Base-by-base conservation (phyloP, 2,329 filamentous ascomycete genomes). In the Colletotrichum ledebouriae region DNA sequence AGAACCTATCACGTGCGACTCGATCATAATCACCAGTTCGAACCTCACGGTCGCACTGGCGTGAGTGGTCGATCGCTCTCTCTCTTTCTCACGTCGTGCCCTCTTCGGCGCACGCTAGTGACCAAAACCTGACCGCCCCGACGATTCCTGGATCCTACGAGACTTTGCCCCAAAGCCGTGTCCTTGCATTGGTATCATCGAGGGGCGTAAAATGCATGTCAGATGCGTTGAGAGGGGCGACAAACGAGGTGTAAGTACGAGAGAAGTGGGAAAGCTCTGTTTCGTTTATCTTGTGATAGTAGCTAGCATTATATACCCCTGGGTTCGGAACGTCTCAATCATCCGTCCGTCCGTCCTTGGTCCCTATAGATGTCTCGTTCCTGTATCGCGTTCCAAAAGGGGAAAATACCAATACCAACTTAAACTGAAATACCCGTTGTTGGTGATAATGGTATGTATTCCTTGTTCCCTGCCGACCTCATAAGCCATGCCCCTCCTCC, bases 291-390 rank as follows among this genome's bases (percentile, higher is more conserved):
- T 39, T 66, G 61, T 44, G 57, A 60, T 66, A 66, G 25, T 49
- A 66, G 66, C 66, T 66, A 57, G 29, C 62, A 66, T 56, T 66
- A 69, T 69, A 60, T 69, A 57, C 62, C 56, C 61, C 41, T 22
- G 37, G 46, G 42, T 39, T 29, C 42, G 37, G 34, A 20, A 59
- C 62, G 42, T 58, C 42, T 55, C 46, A 49, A 52, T 22, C 56
- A n/a, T 68, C 65, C 66, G 3, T 37, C 44, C 33, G 46, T 57
- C 39, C 42, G 44, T 67, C 46, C 46, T 52, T 59, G 59, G 4
- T 53, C 55, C 52, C 29, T 25, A 46, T 53, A 61, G 22, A 53
- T 39, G n/a, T 61, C 17, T 44, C 56, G 25, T 25, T 69, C 61
- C 56, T 60, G 49, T 66, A 60, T 50, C 39, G 61, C 62, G 34